Percentiles rank a stretch among this genome's conserved stretches.
Evolutionary conservation across 257 asterid species (phyloP).

Genomic region (Gentiana dahurica): DNA sequence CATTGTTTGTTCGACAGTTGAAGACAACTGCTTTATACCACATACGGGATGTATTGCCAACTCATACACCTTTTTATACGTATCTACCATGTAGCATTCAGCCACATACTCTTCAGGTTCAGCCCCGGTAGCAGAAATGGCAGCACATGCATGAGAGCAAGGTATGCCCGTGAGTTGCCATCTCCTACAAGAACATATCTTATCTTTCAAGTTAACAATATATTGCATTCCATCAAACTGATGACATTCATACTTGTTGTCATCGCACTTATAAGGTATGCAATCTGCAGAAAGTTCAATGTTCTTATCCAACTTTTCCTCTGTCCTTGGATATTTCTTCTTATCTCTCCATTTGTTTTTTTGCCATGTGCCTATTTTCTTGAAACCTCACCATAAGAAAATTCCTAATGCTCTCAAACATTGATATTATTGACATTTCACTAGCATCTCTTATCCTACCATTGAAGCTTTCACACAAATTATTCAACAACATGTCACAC

Average conservation of each 20-base stretch:
- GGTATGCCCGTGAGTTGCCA: slow-evolving; percentile 6
- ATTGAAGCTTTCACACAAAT: neutral
- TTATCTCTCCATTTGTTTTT: neutral
- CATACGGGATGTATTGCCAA: neutral
- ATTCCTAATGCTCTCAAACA: neutral
- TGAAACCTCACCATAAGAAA: neutral
- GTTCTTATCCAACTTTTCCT: neutral
- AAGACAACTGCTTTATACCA: neutral
- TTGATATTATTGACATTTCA: neutral
- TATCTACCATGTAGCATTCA: neutral
- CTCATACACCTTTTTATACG: neutral
- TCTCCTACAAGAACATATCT: slow-evolving; percentile 2
- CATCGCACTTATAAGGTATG: neutral
- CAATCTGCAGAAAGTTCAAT: neutral
- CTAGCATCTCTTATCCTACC: neutral
- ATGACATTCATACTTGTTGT: neutral
- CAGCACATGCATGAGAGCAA: neutral
- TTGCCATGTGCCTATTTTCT: neutral
- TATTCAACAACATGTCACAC: slow-evolving; percentile 2
- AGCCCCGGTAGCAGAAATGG: neutral
- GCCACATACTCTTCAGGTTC: neutral
- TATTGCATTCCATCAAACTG: neutral
- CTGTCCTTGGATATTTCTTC: neutral
- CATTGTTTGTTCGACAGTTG: neutral
- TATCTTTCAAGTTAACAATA: neutral